Percentiles rank a stretch among this genome's conserved stretches.
These are phyloP conservation scores for Trametes elegans DNA, from an alignment of 768 basidiomycete species.

Conservation along the genomic window DNA sequence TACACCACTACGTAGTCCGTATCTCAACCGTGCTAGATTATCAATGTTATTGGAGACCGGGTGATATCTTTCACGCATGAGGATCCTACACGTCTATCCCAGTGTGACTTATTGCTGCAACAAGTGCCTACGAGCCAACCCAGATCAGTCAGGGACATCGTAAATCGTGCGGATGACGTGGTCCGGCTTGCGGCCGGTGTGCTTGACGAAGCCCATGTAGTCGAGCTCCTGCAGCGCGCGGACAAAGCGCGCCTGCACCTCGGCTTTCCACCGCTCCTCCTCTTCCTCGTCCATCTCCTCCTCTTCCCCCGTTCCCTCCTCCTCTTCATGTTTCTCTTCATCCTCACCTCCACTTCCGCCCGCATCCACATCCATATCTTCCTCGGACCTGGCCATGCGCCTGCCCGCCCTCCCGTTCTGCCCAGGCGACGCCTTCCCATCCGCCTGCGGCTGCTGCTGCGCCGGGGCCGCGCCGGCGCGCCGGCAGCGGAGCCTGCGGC, in stretches of 20 bases:
- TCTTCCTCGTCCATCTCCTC: constrained; percentile 27
- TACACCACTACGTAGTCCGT: no score
- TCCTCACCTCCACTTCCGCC: constrained; percentile 29
- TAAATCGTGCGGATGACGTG: constrained; percentile 49
- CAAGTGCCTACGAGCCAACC: no score
- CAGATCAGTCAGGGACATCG: constrained; percentile 4
- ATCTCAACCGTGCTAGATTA: no score
- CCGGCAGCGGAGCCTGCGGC: constrained; percentile 23
- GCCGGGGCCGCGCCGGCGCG: no score
- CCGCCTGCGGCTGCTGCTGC: constrained; percentile 17
- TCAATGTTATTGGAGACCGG: no score
- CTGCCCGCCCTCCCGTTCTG: neutral
- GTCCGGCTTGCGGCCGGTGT: constrained; percentile 74
- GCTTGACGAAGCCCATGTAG: constrained; percentile 75
- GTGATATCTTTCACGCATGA: no score
- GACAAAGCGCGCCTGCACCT: constrained; percentile 77
- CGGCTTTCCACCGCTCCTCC: constrained; percentile 55
- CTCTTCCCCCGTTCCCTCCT: constrained; percentile 26
- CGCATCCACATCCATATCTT: constrained; percentile 16
- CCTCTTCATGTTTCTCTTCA: constrained; percentile 30
- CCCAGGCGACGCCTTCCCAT: constrained; percentile 9
- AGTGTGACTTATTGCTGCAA: no score
- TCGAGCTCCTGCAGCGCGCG: constrained; percentile 81
- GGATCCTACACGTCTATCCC: no score
- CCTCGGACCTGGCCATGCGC: neutral